Base-by-base conservation (phyloP, 2,329 filamentous ascomycete species). In the Talaromyces amestolkiae region DNA sequence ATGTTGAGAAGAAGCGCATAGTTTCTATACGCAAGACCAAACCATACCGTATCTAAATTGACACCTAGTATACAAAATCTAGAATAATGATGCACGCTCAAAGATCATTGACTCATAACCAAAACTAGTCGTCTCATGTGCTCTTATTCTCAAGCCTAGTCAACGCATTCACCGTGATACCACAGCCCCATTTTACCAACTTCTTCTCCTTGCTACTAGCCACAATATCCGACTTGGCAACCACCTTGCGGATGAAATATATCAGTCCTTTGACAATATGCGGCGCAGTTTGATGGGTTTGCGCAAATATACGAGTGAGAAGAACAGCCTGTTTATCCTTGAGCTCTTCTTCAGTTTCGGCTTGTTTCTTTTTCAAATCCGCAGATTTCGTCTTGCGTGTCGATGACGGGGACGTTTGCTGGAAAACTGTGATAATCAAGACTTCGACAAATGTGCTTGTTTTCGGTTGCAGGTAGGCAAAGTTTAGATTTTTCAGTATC, bases 381-480 rank as follows among this genome's bases (percentile, higher is more conserved):
- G 72, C 79, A 63, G 83, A 80, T 35, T 84, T 64, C 22, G 49
- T 37, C 43, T 62, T 65, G 19, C 41, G 41, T 9, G 24, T 22
- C 27, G 27, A 43, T 3, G 35, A 19, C 9, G 61, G 24, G 11
- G 37, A 9, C 1, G 35, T 87, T 70, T 89, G 86, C 54, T 91
- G 83, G 37, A 98, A 86, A 13, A 93, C 78, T 1, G 88, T 90
- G 58, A 95, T 87, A 17, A 98, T 82, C 69, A 97, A 79, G 8
- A 95, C 81, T 76, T 97, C 92, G 54, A 93, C 83, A 73, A 98
- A 95, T 27, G 86, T 86, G 65, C 85, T 87, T 0, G 91, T 92
- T 78, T 90, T 93, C 8, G 86, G 81, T 73, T 92, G 91, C 60
- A 97, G 78, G 69, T 91, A 91, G 0, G 88, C 86, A 62, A 97